phyloP scores from a whole-genome alignment of 2,329 filamentous ascomycete genomes.

The Alternaria ethzedia region DNA sequence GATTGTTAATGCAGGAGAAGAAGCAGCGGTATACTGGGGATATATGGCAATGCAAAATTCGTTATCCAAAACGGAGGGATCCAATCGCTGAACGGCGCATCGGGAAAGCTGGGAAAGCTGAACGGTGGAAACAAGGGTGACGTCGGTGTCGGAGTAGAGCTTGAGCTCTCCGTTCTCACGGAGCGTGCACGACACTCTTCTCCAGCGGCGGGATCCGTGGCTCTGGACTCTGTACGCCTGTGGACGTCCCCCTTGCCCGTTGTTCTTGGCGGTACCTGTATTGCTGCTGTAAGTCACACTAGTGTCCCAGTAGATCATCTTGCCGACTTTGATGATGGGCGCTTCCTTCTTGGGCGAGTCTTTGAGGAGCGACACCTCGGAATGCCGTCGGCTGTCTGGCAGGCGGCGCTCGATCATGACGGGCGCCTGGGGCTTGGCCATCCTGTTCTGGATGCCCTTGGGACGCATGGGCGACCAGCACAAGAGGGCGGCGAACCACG shows the following conservation, averaged over 20 bases:
- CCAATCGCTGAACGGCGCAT: conserved; percentile 87
- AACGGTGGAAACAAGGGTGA: conserved; percentile 78
- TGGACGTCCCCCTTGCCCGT: conserved; percentile 48
- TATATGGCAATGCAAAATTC: conserved; percentile 96
- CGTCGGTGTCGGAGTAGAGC: conserved; percentile 82
- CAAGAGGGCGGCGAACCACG: conserved; percentile 80
- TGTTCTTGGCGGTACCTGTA: conserved; percentile 44
- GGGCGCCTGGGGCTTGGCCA: conserved; percentile 57
- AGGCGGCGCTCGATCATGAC: conserved; percentile 45
- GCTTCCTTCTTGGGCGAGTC: conserved; percentile 72
- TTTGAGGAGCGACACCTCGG: conserved; percentile 63
- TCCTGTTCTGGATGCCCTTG: conserved; percentile 60
- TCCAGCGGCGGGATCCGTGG: conserved; percentile 72
- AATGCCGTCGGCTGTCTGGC: conserved; percentile 54
- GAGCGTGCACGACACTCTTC: conserved; percentile 87
- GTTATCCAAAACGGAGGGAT: conserved; percentile 87
- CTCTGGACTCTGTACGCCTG: conserved; percentile 63
- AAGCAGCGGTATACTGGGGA: conserved; percentile 82
- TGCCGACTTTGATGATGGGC: conserved; percentile 86
- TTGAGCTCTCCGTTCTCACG: conserved; percentile 96
- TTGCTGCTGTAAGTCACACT: conserved; percentile 59
- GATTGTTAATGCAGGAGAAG: conserved; percentile 74
- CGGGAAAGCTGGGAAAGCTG: conserved; percentile 88
- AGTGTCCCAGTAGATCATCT: conserved; percentile 74
- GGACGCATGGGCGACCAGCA: conserved; percentile 81